A percentile compares a stretch with the other conserved stretches of the same genome.
phyloP scores from a whole-genome alignment of 805 yeast species.

The Metschnikowia similis region DNA sequence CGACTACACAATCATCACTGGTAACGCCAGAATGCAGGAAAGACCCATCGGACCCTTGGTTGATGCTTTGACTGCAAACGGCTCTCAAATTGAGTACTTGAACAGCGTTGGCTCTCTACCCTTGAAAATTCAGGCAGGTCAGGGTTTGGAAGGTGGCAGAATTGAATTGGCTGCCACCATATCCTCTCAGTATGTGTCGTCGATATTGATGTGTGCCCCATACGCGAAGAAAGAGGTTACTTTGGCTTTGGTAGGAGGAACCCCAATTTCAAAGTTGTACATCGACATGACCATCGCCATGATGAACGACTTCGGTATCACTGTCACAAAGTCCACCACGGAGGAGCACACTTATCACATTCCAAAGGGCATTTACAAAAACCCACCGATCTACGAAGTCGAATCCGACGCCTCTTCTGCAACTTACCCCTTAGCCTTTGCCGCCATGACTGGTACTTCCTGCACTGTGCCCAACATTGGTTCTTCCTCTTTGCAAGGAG shows the following conservation, averaged over 20 bases:
- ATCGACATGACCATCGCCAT: conserved; percentile 95
- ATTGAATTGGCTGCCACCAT: conserved; percentile 94
- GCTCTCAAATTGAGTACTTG: conserved; percentile 67
- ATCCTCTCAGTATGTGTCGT: conserved; percentile 95
- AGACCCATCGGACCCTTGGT: conserved; percentile 96
- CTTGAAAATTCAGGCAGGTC: conserved; percentile 62
- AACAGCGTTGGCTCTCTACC: conserved; percentile 84
- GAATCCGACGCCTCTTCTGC: conserved; percentile 98
- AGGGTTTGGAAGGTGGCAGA: conserved; percentile 80
- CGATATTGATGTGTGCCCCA: conserved; percentile 96
- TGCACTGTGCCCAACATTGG: conserved; percentile 96
- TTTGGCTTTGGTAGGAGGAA: conserved; percentile 86
- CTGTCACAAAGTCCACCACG: conserved; percentile 62
- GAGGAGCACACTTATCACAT: conserved; percentile 85
- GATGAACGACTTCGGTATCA: conserved; percentile 88
- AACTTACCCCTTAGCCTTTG: conserved; percentile 95
- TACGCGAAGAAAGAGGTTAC: conserved; percentile 88
- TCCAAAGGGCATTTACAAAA: conserved; percentile 75
- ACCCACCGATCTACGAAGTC: conserved; percentile 81
- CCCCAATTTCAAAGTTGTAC: conserved; percentile 92
- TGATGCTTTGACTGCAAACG: conserved; percentile 81
- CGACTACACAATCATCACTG: conserved; percentile 67
- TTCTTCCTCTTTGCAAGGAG: conserved; percentile 88
- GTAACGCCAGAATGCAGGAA: conserved; percentile 95
- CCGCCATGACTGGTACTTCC: conserved; percentile 91